Percentiles rank a stretch among this genome's conserved stretches.
These are phyloP conservation scores for Gossypium schwendimanii DNA, from an alignment of 441 rosid genomes.

Conservation along the genomic window DNA sequence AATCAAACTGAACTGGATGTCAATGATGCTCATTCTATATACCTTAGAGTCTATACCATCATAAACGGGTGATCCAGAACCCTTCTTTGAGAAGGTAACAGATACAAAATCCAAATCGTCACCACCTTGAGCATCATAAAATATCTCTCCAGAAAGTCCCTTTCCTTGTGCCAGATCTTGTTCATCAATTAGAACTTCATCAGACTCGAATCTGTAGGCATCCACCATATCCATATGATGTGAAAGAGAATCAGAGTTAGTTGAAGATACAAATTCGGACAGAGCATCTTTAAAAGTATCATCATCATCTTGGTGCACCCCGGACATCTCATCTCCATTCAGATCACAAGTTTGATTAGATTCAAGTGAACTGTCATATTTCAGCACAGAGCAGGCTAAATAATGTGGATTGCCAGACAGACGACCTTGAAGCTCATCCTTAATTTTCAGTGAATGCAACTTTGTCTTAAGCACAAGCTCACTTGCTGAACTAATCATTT, in stretches of 20 bases:
- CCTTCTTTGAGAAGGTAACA: slow-evolving; percentile 66
- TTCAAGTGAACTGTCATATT: slow-evolving; percentile 43
- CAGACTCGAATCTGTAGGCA: slow-evolving; percentile 44
- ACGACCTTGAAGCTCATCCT: slow-evolving; percentile 82
- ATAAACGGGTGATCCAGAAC: slow-evolving; percentile 76
- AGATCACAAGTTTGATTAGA: slow-evolving; percentile 30
- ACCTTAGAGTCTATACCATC: slow-evolving; percentile 97
- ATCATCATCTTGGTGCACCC: slow-evolving; percentile 61
- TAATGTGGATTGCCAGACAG: slow-evolving; percentile 53
- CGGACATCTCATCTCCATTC: slow-evolving; percentile 35
- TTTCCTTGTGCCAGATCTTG: slow-evolving; percentile 51
- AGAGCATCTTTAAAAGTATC: slow-evolving; percentile 88
- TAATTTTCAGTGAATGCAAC: slow-evolving; percentile 86
- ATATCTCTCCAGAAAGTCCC: slow-evolving; percentile 57
- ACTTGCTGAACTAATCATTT: slow-evolving; percentile 58
- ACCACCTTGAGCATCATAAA: slow-evolving; percentile 82
- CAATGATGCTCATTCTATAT: slow-evolving; percentile 20
- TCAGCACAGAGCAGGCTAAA: slow-evolving; percentile 77
- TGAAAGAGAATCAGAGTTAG: slow-evolving; percentile 49
- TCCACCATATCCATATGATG: slow-evolving; percentile 36
- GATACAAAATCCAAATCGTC: slow-evolving; percentile 80
- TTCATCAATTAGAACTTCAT: slow-evolving; percentile 43
- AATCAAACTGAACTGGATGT: slow-evolving; percentile 13
- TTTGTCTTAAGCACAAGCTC: slow-evolving; percentile 74
- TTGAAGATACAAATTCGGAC: slow-evolving; percentile 65